These are phyloP conservation scores for Claviceps purpurea DNA, from an alignment of 2,329 filamentous ascomycete genomes.

Conservation along the genomic window DNA sequence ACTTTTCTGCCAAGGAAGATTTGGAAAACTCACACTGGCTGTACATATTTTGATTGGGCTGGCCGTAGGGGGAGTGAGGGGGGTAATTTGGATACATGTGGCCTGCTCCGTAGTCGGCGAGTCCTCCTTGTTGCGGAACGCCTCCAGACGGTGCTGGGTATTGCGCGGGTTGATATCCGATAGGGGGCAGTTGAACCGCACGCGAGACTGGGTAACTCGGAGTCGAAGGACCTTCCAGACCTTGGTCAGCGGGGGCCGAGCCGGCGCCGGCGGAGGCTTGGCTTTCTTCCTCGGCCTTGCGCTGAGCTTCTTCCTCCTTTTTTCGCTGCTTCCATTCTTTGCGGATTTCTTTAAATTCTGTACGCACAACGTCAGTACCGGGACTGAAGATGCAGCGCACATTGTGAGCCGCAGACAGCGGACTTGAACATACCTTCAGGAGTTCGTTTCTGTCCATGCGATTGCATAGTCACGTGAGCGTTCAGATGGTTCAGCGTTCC, in stretches of 20 bases:
- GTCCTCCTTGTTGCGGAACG: conserved; percentile 34
- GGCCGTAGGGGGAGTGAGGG: conserved; percentile 44
- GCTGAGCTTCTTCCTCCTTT: conserved; percentile 89
- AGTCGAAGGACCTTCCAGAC: conserved; percentile 27
- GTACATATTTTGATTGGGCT: conserved; percentile 45
- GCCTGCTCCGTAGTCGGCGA: conserved; percentile 40
- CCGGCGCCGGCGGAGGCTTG: conserved; percentile 32
- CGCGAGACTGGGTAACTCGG: conserved; percentile 45
- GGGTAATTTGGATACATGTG: conserved; percentile 46
- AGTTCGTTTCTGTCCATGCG: conserved; percentile 84
- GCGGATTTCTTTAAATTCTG: conserved; percentile 97
- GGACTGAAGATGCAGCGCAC: too few species aligned
- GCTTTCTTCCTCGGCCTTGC: conserved; percentile 85
- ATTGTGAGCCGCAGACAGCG: neutral
- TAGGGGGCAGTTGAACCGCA: conserved; percentile 55
- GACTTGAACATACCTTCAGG: conserved; percentile 70
- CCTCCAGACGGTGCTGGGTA: conserved; percentile 50
- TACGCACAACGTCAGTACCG: neutral
- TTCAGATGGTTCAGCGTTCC: conserved; percentile 96
- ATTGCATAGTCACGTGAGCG: conserved; percentile 98
- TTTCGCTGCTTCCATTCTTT: conserved; percentile 99
- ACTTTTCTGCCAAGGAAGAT: neutral
- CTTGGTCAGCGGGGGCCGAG: conserved; percentile 25
- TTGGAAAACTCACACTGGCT: conserved; percentile 35
- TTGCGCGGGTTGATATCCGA: conserved; percentile 55